These are phyloP conservation scores for Linaria vulgaris DNA, from an alignment of 257 asterid genomes.

Conservation along the genomic window DNA sequence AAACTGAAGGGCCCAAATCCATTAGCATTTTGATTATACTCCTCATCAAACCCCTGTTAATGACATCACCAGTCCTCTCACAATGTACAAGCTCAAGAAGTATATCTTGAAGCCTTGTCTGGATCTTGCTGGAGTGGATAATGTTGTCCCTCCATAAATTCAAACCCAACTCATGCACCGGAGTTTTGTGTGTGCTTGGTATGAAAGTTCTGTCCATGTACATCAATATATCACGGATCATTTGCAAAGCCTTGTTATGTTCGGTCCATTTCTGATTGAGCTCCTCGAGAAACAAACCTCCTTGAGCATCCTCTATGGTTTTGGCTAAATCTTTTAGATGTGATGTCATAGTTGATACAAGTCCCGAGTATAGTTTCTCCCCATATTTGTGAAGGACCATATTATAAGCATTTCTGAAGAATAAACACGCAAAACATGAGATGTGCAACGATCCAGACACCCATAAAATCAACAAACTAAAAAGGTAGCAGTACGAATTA, in stretches of 20 bases:
- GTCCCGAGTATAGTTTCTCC: conserved; percentile 80
- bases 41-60: conserved; percentile 87
- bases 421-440: no score
- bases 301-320: conserved; percentile 66
- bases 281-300: conserved; percentile 73
- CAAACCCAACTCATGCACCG: conserved; percentile 82
- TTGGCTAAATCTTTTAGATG: conserved; percentile 67
- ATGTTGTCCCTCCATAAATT: conserved; percentile 85
- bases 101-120: conserved; percentile 61
- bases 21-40: conserved; percentile 78
- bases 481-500: no score
- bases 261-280: conserved; percentile 75
- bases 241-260: conserved; percentile 82
- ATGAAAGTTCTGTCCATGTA: conserved; percentile 90
- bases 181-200: conserved; percentile 63
- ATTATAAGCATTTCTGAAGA: conserved; percentile 76
- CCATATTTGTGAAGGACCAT: conserved; percentile 88
- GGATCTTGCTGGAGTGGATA: conserved; percentile 60
- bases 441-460: no score
- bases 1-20: conserved; percentile 78
- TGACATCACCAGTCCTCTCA: conserved; percentile 76
- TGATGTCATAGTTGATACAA: conserved; percentile 63
- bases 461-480: no score
- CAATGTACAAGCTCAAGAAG: conserved; percentile 60
- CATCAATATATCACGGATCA: conserved; percentile 85